Base-by-base conservation (phyloP, 176 grass and related monocot genomes). In the Eragrostis curvula region DNA sequence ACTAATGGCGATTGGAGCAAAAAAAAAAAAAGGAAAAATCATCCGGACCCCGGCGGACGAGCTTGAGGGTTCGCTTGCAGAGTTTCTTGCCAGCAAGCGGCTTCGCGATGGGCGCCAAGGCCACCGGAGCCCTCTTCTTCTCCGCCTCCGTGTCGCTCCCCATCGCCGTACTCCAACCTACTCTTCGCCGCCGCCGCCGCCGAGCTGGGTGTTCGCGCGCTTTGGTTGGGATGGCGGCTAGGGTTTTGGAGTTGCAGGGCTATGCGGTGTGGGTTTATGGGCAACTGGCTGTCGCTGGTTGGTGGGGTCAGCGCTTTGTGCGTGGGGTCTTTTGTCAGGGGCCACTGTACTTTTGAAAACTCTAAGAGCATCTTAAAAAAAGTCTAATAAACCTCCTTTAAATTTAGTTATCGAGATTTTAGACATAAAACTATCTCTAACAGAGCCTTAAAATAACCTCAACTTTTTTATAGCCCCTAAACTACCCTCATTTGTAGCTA, bases 41-140 rank as follows among this genome's bases (percentile, higher is more conserved):
- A 3, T 7, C 23, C 21, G 15, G 25, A 95, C 96, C 91, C 90
- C 87, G 75, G 52, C 91, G 83, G 57, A 96, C 93, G 79, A 99
- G 96, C 89, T 96, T 99, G 71, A 99, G 89, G 72, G 87, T 94
- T 36, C 80, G 57, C 89, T 96, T 96, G 89, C 82, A 86, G 79
- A 96, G 91, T 74, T 96, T 94, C 83, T 88, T 91, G 15, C 89
- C 89, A 3, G 91, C 91, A 40, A 99, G 89, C 6, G 96, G 96
- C 77, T 92, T 96, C 7, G 96, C 96, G 18, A 99, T 99, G 17
- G 87, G 82, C 55, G 86, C 71, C 8, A 96, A 79, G 12, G 93
- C 77, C 66, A 46, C 57, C 20, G 74, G 81, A 8, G 63, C 43
- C 82, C 81, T 81, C 82, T 89, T 85, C 82, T 81, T 85, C 77